Evolutionary conservation across 1,139 yeast species (phyloP).

Genomic region (Suhomyces chickasaworum): DNA sequence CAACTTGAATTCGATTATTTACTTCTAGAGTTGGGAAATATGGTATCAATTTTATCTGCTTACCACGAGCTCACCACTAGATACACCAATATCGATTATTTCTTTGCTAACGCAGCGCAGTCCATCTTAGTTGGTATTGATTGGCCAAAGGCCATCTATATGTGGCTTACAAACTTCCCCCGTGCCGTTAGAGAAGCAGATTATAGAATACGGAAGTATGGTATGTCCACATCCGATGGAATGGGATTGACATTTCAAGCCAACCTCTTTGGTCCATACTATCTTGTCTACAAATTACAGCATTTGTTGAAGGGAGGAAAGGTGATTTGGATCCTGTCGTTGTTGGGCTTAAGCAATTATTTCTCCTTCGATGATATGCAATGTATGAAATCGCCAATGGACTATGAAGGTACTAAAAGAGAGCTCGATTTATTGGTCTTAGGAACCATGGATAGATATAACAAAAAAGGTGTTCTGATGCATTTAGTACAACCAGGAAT

Average conservation of each 20-base stretch:
- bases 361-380: conserved; percentile 76
- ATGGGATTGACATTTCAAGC: conserved; percentile 92
- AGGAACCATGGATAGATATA: conserved; percentile 59
- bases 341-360: conserved; percentile 73
- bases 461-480: conserved; percentile 57
- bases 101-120: conserved; percentile 88
- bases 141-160: conserved; percentile 74
- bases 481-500: conserved; percentile 94
- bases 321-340: conserved; percentile 82
- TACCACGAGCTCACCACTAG: conserved; percentile 66
- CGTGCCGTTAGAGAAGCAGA: conserved; percentile 83
- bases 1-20: conserved; percentile 82
- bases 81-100: conserved; percentile 68
- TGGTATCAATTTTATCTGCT: conserved; percentile 82
- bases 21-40: conserved; percentile 83
- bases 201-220: conserved; percentile 78
- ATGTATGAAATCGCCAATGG: conserved; percentile 58
- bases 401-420: conserved; percentile 93
- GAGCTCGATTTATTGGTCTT: conserved; percentile 80
- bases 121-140: conserved; percentile 85
- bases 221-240: conserved; percentile 69
- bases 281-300: conserved; percentile 62
- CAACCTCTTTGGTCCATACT: conserved; percentile 93
- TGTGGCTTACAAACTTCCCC: conserved; percentile 64
- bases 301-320: conserved; percentile 61